phyloP scores from a whole-genome alignment of 1,284 basidiomycete species.

The Ustilago esculenta region DNA sequence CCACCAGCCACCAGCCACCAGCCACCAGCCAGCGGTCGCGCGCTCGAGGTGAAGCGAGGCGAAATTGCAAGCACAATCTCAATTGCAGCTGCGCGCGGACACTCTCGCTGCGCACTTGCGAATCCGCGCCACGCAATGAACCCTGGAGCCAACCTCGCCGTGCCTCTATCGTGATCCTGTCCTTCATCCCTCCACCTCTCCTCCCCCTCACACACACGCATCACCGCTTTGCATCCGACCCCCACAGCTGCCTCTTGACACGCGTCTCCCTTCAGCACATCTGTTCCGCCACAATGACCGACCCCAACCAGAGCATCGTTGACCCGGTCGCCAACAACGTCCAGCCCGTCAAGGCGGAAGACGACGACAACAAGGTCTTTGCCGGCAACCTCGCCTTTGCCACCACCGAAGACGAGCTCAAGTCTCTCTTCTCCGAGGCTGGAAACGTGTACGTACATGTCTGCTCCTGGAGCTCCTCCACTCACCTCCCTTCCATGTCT shows the following conservation, averaged over 20 bases:
- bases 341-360: conserved; percentile 23
- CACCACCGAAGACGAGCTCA: conserved; percentile 61
- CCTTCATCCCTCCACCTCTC: neutral
- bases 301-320: conserved; percentile 47
- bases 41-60: neutral
- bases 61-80: too few species aligned
- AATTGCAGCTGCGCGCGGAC: too few species aligned
- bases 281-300: conserved; percentile 24
- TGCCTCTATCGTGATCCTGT: conserved; percentile 1
- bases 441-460: conserved; percentile 52
- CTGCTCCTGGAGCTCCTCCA: neutral
- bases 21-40: conserved; percentile 22
- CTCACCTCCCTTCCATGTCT: neutral
- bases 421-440: conserved; percentile 55
- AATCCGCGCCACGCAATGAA: conserved; percentile 6
- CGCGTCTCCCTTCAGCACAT: too few species aligned
- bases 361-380: conserved; percentile 48
- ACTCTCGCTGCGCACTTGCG: conserved; percentile 1
- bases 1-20: too few species aligned
- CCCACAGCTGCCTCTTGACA: too few species aligned
- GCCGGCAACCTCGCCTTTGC: conserved; percentile 61
- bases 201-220: neutral
- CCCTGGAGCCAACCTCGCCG: conserved; percentile 8
- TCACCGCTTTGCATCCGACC: too few species aligned
- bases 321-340: conserved; percentile 47